Conservation (phyloP, 257 asterid genomes). For the Solanum chiquidenum region DNA sequence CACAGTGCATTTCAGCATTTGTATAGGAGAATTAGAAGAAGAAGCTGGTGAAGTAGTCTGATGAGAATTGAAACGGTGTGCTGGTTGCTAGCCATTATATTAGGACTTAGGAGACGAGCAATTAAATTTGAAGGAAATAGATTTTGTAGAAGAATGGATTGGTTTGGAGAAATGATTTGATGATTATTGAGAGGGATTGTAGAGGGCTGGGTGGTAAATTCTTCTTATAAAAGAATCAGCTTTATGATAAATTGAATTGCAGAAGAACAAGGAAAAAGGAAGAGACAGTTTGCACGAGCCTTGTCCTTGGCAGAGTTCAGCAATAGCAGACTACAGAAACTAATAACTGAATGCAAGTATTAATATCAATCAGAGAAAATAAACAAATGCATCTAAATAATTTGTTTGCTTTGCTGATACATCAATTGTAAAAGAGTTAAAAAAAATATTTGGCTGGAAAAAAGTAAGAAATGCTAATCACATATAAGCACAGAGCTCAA, state of each 20-base stretch:
- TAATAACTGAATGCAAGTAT: background rate
- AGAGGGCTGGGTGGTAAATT: background rate
- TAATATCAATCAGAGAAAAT: background rate
- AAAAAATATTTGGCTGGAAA: background rate
- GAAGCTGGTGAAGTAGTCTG: background rate
- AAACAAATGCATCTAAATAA: background rate
- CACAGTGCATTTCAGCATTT: background rate
- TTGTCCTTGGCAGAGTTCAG: background rate
- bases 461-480: background rate
- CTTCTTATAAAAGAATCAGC: background rate
- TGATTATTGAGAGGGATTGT: background rate
- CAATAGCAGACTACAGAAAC: background rate
- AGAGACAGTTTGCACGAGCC: background rate
- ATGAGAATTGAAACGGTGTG: background rate
- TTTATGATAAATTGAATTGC: background rate
- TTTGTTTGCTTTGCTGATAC: background rate
- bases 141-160: background rate
- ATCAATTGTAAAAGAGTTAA: background rate
- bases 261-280: background rate
- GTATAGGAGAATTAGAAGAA: background rate
- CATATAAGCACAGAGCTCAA: background rate
- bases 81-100: background rate
- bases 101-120: background rate
- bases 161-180: background rate
- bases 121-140: background rate